Evolutionary conservation across 805 yeast genomes (phyloP), one percentile per base, ranked within the genome.

Genomic region (Yarrowia keelungensis): DNA sequence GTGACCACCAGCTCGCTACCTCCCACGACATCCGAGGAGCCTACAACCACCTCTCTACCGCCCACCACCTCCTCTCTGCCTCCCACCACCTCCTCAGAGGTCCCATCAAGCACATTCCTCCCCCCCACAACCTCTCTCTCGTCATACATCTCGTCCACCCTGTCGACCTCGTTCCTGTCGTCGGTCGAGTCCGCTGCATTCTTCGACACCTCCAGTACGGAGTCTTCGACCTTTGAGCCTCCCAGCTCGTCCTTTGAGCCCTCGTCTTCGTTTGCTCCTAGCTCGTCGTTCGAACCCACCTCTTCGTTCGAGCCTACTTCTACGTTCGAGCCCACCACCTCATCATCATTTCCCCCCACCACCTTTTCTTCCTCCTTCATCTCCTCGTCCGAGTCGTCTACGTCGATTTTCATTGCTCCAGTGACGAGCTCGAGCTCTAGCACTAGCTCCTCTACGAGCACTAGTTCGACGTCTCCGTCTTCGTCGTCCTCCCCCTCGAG

Each of bases 141-240:
- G 14, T 56, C 62, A 5, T 56, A 14, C 39, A 56, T 56, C 47
- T n/a, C 62, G 7, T 56, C 62, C 38, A 56, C 62, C 5, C n/a
- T 56, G 2, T 56, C 62, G 16, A 56, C 62, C 10, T 41, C 47
- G 4, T 56, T 56, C 11, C 47, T 56, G 38, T 56, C 62, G 10
- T 56, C 61, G 26, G 45, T 41, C 16, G 61, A 54, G 41, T 54
- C 62, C 47, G 26, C 62, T 56, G 62, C 62, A 56, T 56, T 26
- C 5, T 39, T 56, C 39, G 16, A 22, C 22, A 56, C 62, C 32
- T 39, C 46, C 4, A 15, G 15, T 12, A 5, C n/a, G 36, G 42
- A 36, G 42, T 15, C 56, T 32, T 36, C 43, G n/a, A 8, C 42
- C 10, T n/a, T 19, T 7, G 35, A 11, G 11, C 42, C 59, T 8